Percentiles rank a stretch among this genome's conserved stretches.
These are phyloP conservation scores for Aspergillus mulundensis DNA, from an alignment of 495 filamentous ascomycete species.

Conservation along the genomic window DNA sequence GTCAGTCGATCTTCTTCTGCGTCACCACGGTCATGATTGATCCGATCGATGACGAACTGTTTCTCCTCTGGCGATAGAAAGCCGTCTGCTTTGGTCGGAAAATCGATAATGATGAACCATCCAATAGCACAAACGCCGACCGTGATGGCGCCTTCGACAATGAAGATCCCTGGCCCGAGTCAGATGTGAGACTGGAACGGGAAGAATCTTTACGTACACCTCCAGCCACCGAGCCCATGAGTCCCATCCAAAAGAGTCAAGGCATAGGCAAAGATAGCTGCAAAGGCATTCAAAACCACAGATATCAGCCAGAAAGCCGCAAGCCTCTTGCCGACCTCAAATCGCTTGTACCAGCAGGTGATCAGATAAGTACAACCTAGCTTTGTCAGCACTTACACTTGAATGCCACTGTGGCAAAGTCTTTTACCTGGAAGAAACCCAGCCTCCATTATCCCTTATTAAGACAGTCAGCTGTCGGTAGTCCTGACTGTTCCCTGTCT, in stretches of 20 bases:
- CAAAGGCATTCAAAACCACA: conserved; percentile 14
- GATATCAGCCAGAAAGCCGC: conserved; percentile 16
- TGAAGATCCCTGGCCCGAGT: conserved; percentile 14
- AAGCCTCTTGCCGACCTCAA: conserved; percentile 16
- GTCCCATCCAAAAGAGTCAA: conserved; percentile 12
- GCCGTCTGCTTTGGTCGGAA: conserved; percentile 11
- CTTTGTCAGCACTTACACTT: neutral
- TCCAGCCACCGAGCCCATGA: conserved; percentile 11
- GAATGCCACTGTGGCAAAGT: neutral
- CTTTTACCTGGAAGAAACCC: conserved; percentile 14
- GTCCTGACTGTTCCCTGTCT: no score
- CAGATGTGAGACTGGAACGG: neutral
- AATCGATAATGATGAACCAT: conserved; percentile 15
- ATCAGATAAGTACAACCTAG: conserved; percentile 16
- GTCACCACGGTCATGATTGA: conserved; percentile 16
- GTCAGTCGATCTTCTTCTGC: conserved; percentile 11
- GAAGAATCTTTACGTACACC: conserved; percentile 4
- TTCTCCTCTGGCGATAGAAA: conserved; percentile 13
- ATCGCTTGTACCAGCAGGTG: conserved; percentile 18
- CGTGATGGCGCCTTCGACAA: conserved; percentile 17
- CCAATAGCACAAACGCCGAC: conserved; percentile 12
- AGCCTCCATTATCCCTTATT: conserved; percentile 13
- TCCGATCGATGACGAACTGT: conserved; percentile 15
- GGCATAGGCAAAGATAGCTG: conserved; percentile 15
- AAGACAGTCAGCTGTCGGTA: neutral